phyloP scores from a whole-genome alignment of 345 rosid genomes.

The Brassica carinata region DNA sequence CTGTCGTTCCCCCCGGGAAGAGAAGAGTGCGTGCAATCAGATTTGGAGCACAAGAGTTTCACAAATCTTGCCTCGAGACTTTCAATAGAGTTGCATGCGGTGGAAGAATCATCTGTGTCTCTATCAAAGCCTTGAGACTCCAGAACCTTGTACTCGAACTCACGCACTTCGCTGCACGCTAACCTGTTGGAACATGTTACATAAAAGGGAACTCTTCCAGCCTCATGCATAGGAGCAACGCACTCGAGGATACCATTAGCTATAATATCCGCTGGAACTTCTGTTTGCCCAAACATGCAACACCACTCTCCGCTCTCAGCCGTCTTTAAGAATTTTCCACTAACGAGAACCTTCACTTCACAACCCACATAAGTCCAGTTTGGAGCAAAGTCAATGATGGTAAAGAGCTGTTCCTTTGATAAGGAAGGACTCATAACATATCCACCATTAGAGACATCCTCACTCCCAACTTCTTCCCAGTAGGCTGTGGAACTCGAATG shows the following conservation, averaged over 20 bases:
- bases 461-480: conserved; percentile 71
- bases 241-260: conserved; percentile 84
- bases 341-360: conserved; percentile 72
- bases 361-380: conserved; percentile 72
- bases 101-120: conserved; percentile 21
- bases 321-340: conserved; percentile 71
- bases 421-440: conserved; percentile 70
- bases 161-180: conserved; percentile 97
- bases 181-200: conserved; percentile 86
- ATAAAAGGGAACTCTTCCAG: conserved; percentile 86
- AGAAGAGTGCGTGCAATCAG: conserved; percentile 30
- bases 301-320: conserved; percentile 66
- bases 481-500: conserved; percentile 60
- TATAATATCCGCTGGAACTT: conserved; percentile 84
- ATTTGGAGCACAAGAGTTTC: conserved; percentile 57
- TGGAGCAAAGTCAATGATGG: conserved; percentile 82
- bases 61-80: conserved; percentile 62
- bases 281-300: conserved; percentile 97
- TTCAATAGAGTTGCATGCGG: conserved; percentile 35
- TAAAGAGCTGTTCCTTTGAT: conserved; percentile 82
- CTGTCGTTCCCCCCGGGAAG: conserved; percentile 24
- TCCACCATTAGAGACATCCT: conserved; percentile 53
- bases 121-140: conserved; percentile 42
- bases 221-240: conserved; percentile 63
- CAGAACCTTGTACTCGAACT: conserved; percentile 68